Evolutionary conservation across 225 moss, liverwort and hornwort genomes (phyloP).

Genomic region (Physcomitrellopsis africana): DNA sequence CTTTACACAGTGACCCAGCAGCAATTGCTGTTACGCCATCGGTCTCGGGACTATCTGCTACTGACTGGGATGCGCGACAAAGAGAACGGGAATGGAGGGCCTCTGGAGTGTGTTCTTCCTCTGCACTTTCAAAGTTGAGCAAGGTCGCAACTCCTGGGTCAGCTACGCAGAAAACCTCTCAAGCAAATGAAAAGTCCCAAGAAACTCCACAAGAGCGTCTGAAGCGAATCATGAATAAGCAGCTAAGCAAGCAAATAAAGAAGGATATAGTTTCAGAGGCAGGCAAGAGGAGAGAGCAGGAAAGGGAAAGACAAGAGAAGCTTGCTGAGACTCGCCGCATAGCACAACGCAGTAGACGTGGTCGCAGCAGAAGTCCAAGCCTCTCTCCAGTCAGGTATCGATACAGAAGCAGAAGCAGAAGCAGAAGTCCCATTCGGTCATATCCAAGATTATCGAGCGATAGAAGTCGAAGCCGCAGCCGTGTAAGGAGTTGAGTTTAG

Average conservation of each 20-base stretch:
- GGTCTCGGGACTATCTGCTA: constrained; percentile 53
- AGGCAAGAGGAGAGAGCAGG: constrained; percentile 95
- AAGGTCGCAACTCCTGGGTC: constrained; percentile 59
- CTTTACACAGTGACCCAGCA: constrained; percentile 93
- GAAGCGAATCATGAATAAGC: constrained; percentile 98
- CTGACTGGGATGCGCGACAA: constrained; percentile 76
- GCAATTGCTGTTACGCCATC: constrained; percentile 70
- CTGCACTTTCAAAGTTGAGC: constrained; percentile 92
- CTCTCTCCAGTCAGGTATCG: constrained; percentile 81
- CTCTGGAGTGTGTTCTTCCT: constrained; percentile 61
- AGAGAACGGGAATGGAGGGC: constrained; percentile 67
- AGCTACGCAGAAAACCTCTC: constrained; percentile 57
- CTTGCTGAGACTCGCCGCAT: constrained; percentile 94
- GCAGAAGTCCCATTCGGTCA: constrained; percentile 80
- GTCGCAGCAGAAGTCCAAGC: constrained; percentile 70
- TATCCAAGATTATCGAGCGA: constrained; percentile 58
- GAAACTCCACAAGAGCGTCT: constrained; percentile 97
- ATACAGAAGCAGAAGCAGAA: constrained; percentile 75
- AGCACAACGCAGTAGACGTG: constrained; percentile 83
- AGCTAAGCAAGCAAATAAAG: constrained; percentile 96
- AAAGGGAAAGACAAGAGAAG: constrained; percentile 95
- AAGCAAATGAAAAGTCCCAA: constrained; percentile 61
- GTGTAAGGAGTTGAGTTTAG: constrained; percentile 53
- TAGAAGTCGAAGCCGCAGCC: constrained; percentile 42
- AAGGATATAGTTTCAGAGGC: constrained; percentile 98